phyloP scores from a whole-genome alignment of 2,329 filamentous ascomycete species.

The Aspergillus sergii region DNA sequence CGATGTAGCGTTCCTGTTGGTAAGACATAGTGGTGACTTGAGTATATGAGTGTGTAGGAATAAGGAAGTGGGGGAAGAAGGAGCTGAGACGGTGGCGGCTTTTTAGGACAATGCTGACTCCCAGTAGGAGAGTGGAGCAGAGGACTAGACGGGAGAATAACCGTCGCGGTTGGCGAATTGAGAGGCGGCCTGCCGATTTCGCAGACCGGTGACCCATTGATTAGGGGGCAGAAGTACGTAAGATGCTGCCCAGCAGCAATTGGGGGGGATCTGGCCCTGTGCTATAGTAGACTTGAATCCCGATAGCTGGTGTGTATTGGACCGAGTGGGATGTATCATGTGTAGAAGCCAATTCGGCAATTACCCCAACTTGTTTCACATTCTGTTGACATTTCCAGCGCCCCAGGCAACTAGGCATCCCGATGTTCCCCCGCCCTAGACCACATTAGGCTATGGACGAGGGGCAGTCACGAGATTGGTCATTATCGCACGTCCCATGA shows the following conservation, averaged over 20 bases:
- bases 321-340: background rate
- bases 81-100: constrained; percentile 44
- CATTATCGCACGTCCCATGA: constrained; percentile 21
- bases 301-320: background rate
- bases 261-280: background rate
- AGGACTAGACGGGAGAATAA: constrained; percentile 35
- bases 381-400: background rate
- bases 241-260: constrained; percentile 7
- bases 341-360: background rate
- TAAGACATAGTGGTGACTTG: constrained; percentile 55
- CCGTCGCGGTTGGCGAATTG: constrained; percentile 23
- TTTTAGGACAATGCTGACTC: constrained; percentile 43
- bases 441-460: constrained; percentile 16
- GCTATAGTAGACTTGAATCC: background rate
- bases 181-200: constrained; percentile 24
- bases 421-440: constrained; percentile 22
- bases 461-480: constrained; percentile 26
- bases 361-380: background rate
- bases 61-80: constrained; percentile 33
- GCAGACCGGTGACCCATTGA: constrained; percentile 23
- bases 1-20: constrained; percentile 76
- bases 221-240: constrained; percentile 6
- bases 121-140: constrained; percentile 47
- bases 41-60: constrained; percentile 22
- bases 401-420: constrained; percentile 7